phyloP scores from a whole-genome alignment of 345 rosid species.

The Citrus medica region DNA sequence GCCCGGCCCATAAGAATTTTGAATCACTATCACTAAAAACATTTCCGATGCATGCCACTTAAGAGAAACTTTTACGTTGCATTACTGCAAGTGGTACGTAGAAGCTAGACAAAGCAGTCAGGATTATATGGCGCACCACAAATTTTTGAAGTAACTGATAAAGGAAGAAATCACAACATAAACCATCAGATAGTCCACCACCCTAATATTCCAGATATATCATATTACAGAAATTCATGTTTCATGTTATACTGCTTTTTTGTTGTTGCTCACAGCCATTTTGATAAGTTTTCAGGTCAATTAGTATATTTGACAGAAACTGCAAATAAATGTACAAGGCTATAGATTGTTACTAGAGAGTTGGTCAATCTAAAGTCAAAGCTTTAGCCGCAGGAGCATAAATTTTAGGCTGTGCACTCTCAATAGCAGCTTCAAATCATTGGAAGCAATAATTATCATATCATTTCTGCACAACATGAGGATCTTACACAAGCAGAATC shows the following conservation, averaged over 20 bases:
- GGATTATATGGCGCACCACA: neutral
- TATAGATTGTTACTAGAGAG: neutral
- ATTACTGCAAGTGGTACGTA: neutral
- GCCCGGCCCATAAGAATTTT: too few species aligned
- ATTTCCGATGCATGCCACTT: neutral
- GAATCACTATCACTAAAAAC: neutral
- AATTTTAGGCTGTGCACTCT: neutral
- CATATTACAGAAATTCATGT: neutral
- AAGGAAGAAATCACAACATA: neutral
- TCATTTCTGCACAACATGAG: neutral
- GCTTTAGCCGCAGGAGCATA: neutral
- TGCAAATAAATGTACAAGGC: neutral
- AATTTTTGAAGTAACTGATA: neutral
- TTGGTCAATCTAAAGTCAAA: neutral
- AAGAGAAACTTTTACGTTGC: neutral
- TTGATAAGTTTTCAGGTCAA: neutral
- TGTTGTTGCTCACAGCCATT: neutral
- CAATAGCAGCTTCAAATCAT: neutral
- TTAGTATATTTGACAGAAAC: neutral
- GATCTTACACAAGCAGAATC: neutral
- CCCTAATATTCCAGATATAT: neutral
- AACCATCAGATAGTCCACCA: neutral
- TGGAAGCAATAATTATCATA: neutral
- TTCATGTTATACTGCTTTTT: neutral
- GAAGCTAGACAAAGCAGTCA: neutral